Conservation (phyloP, 371 early-diverging fungal genomes). For the Quaeritorhiza haematococci region DNA sequence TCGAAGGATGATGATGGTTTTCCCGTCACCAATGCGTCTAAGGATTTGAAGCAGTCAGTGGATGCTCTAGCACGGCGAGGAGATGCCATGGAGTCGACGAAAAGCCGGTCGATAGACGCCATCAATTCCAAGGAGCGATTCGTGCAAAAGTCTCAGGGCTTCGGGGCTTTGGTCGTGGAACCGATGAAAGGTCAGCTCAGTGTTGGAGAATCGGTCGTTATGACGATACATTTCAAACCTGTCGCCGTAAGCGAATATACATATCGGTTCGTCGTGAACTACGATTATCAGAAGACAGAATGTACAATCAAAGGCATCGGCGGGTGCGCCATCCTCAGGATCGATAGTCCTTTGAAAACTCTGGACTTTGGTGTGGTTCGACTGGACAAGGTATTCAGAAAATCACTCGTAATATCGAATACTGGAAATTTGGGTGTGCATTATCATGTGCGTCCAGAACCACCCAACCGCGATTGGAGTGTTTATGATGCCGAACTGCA, state of each 20-base stretch:
- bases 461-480: slow-evolving; percentile 31
- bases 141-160: too few relatives aligned
- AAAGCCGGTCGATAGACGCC: too few relatives aligned
- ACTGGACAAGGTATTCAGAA: slow-evolving; percentile 32
- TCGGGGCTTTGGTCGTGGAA: too few relatives aligned
- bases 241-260: slow-evolving; percentile 35
- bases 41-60: neutral
- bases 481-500: slow-evolving; percentile 26
- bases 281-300: slow-evolving; percentile 37
- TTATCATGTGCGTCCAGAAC: slow-evolving; percentile 45
- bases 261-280: slow-evolving; percentile 30
- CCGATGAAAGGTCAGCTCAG: slow-evolving; percentile 23
- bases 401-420: slow-evolving; percentile 38
- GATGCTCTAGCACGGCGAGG: neutral
- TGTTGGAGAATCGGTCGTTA: slow-evolving; percentile 31
- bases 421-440: slow-evolving; percentile 45
- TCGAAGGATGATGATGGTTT: neutral
- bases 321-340: slow-evolving; percentile 35
- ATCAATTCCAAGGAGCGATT: too few relatives aligned
- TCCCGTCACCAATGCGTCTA: neutral
- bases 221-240: slow-evolving; percentile 37
- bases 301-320: slow-evolving; percentile 38
- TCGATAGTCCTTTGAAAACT: slow-evolving; percentile 30
- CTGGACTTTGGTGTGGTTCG: slow-evolving; percentile 51
- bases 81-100: too few relatives aligned